Base-by-base conservation (phyloP, 768 basidiomycete species). In the Pisolithus microcarpus region DNA sequence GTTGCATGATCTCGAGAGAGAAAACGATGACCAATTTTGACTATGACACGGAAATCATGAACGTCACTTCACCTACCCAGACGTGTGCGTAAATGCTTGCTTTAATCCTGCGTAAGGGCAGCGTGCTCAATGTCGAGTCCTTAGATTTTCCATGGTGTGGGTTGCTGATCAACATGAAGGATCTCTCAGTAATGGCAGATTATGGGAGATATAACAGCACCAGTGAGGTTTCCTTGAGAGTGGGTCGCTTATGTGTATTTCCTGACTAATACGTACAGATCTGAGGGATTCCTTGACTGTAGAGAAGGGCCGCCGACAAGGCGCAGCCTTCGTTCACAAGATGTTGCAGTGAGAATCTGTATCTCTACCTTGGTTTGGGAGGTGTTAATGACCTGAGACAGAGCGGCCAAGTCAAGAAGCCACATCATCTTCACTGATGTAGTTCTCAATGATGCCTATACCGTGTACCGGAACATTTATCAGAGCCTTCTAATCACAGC, bases 131-230 rank as follows among this genome's bases (percentile, higher is more conserved):
- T 7, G 19, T 13, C 10, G 40, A 15, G 21, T n/a, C 18, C 9
- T 15, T 55, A 93, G 92, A 72, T 38, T 98, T 99, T 64, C 86
- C 91, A 2, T 99, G 93, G 87, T 99, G 96, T 70, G 96, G 94
- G 2, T 78, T 85, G 55, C 61, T 83, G 48, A 87, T 99, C 58
- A 69, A 92, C 60, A 87, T 82, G 73, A 68, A 63, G 19, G 78
- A 84, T 56, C 73, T 99, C 31, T 88, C 91, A 9, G 74, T 98
- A 21, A 76, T 83, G 9, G 81, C 78, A 2, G 93, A 97, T 63
- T 90, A 91, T 61, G 70, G 76, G 3, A 78, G 91, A 55, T 88
- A 83, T 60, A 67, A 74, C 48, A 72, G 72, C 23, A 76, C 69
- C 6, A 78, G 91, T 87, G 60, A 54, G 5, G 79, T 66, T 11